Conservation (phyloP, 164 flowering plant genomes). For the Magnolia kwangsiensis region DNA sequence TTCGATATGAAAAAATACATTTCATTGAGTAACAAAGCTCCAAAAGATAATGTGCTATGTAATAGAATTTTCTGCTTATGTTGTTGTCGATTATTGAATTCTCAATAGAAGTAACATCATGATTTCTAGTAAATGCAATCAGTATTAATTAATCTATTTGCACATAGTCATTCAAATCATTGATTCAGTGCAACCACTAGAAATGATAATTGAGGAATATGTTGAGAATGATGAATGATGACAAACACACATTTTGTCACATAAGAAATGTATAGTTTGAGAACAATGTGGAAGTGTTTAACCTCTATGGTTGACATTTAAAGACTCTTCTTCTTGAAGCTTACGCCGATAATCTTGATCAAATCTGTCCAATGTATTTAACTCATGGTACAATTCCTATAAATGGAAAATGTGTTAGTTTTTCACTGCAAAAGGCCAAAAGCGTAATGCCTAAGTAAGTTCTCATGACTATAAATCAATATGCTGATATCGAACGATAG, state of each 20-base stretch:
- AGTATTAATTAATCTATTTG: not conserved
- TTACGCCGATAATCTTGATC: constrained; percentile 83
- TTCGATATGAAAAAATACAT: too few species aligned
- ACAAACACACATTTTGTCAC: not conserved
- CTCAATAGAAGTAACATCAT: not conserved
- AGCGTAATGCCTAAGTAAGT: not conserved
- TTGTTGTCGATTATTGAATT: not conserved
- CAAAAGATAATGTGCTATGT: not conserved
- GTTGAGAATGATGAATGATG: not conserved
- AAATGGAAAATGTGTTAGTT: not conserved
- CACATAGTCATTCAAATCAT: not conserved
- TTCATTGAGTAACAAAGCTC: too few species aligned
- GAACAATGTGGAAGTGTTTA: not conserved
- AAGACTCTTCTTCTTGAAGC: constrained; percentile 74
- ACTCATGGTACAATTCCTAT: constrained; percentile 89
- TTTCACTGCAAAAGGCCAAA: not conserved
- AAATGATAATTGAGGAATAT: not conserved
- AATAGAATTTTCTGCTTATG: not conserved
- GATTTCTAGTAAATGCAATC: not conserved
- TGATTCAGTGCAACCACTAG: not conserved
- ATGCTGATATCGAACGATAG: not conserved
- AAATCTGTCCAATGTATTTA: constrained; percentile 85
- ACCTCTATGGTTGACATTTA: constrained; percentile 61
- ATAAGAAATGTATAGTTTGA: not conserved
- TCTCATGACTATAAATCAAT: not conserved